Evolutionary conservation across 1,139 yeast genomes (phyloP).

Genomic region (Blastobotrys persicus): DNA sequence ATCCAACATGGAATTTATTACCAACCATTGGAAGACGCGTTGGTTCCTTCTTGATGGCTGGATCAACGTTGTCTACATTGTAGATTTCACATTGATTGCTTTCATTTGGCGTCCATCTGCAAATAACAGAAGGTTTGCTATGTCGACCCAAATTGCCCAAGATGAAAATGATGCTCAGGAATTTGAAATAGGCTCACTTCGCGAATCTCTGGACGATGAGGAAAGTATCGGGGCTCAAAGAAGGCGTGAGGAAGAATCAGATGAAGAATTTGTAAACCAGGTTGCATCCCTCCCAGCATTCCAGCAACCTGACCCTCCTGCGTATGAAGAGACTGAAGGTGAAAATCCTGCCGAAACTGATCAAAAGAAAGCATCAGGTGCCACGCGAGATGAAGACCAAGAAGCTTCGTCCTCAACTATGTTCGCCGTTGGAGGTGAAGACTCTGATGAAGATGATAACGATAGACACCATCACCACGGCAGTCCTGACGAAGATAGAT

Average conservation of each 20-base stretch:
- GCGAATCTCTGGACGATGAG: constrained; percentile 40
- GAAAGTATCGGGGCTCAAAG: constrained; percentile 23
- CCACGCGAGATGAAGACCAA: not conserved
- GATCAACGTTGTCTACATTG: constrained; percentile 86
- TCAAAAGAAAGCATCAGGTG: not conserved
- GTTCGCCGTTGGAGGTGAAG: constrained; percentile 18
- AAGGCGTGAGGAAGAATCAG: constrained; percentile 11
- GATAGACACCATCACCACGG: constrained; percentile 9
- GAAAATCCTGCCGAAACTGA: not conserved
- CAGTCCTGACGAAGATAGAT: constrained; percentile 11
- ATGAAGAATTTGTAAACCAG: constrained; percentile 14
- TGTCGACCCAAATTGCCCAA: constrained; percentile 87
- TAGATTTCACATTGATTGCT: constrained; percentile 79
- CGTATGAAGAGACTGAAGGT: constrained; percentile 4
- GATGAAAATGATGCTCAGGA: constrained; percentile 67
- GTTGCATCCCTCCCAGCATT: constrained; percentile 10
- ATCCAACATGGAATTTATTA: constrained; percentile 73
- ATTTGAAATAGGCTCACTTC: constrained; percentile 44
- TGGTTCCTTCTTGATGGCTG: constrained; percentile 90
- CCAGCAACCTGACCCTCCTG: constrained; percentile 4
- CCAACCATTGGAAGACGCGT: constrained; percentile 88
- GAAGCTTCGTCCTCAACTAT: constrained; percentile 7
- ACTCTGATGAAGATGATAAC: constrained; percentile 9
- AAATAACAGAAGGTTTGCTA: constrained; percentile 90
- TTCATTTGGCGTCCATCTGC: constrained; percentile 98